These are phyloP conservation scores for Rhipidocladum racemiflorum DNA, from an alignment of 176 grass and related monocot genomes.

Conservation along the genomic window DNA sequence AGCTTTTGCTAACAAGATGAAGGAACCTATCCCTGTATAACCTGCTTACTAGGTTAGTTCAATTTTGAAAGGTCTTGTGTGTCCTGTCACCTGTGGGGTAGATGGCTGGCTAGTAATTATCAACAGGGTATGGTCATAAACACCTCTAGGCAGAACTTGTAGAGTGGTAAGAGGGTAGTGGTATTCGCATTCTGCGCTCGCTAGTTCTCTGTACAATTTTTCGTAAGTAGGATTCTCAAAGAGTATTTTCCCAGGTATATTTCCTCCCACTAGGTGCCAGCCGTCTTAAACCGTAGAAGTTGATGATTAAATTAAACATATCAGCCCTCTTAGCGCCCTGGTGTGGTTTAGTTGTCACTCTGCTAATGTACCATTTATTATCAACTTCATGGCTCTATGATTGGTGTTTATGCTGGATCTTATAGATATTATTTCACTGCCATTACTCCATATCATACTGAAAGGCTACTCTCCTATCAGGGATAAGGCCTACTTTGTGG, in stretches of 20 bases:
- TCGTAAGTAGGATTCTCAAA: background rate
- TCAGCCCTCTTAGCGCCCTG: background rate
- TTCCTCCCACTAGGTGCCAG: background rate
- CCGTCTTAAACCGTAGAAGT: background rate
- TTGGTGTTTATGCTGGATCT: background rate
- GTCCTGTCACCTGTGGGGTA: background rate
- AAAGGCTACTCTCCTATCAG: constrained; percentile 40
- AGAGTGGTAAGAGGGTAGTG: background rate
- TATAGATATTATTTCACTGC: background rate
- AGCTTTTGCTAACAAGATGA: constrained; percentile 1
- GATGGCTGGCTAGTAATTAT: background rate
- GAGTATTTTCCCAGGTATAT: background rate
- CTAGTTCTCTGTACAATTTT: background rate
- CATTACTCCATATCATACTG: background rate
- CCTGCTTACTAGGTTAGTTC: background rate
- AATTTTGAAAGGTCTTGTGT: background rate
- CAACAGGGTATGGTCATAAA: background rate
- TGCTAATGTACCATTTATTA: background rate
- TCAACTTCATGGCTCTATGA: background rate
- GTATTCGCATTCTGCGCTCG: background rate
- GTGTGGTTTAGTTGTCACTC: background rate
- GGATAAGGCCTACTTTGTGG: constrained; percentile 99
- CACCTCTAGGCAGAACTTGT: background rate
- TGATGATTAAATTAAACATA: background rate
- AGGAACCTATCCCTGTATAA: background rate